Evolutionary conservation across 2,329 filamentous ascomycete genomes (phyloP).

Genomic region (Epicoccum nigrum): DNA sequence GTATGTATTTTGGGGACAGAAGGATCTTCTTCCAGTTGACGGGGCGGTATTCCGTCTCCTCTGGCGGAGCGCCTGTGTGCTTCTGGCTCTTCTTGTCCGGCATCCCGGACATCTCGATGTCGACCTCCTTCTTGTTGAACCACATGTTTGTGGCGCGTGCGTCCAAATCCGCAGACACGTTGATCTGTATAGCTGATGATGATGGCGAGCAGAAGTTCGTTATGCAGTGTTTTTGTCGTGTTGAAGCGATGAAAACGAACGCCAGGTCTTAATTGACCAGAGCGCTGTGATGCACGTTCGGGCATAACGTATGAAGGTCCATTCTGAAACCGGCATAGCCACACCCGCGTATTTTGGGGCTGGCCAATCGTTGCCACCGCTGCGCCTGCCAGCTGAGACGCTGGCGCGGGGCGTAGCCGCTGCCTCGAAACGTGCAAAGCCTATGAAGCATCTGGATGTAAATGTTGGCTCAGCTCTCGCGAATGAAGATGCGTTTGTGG

Average conservation of each 20-base stretch:
- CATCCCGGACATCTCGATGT: constrained; percentile 41
- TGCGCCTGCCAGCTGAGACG: constrained; percentile 31
- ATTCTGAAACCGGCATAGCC: constrained; percentile 38
- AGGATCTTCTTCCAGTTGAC: constrained; percentile 45
- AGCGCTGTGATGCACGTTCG: constrained; percentile 4
- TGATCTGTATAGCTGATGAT: too few relatives aligned
- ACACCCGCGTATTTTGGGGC: constrained; percentile 20
- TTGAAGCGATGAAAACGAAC: constrained; percentile 1
- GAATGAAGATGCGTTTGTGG: neutral
- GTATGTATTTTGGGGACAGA: constrained; percentile 44
- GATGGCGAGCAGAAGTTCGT: neutral
- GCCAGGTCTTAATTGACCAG: neutral
- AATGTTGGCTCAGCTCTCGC: constrained; percentile 4
- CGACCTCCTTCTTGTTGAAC: constrained; percentile 32
- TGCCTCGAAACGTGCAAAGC: constrained; percentile 22
- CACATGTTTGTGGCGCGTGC: constrained; percentile 20
- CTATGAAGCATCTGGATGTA: constrained; percentile 23
- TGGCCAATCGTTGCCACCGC: constrained; percentile 28
- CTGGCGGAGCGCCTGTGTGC: constrained; percentile 21
- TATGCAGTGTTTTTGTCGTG: neutral
- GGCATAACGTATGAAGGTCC: constrained; percentile 24
- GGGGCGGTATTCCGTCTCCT: constrained; percentile 42
- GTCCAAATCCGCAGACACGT: neutral
- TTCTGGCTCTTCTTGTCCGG: constrained; percentile 27
- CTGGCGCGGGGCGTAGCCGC: constrained; percentile 33